phyloP scores from a whole-genome alignment of 1,139 yeast genomes.

The Lodderomyces margitis region DNA sequence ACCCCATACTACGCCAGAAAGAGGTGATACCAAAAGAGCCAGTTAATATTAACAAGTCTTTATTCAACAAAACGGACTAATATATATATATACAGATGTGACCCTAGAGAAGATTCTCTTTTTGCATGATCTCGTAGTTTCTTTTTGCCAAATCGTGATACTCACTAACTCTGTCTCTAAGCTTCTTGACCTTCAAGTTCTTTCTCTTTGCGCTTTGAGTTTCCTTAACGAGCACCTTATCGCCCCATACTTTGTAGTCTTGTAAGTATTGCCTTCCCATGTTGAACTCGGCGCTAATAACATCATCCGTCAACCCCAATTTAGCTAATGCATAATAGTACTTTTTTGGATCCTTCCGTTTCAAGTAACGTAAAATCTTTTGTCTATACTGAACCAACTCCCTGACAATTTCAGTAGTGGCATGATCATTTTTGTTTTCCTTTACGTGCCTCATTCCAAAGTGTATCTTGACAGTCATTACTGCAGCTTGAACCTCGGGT shows the following conservation, averaged over 20 bases:
- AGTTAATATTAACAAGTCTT: slow-evolving; percentile 2
- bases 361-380: slow-evolving; percentile 74
- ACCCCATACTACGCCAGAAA: slow-evolving; percentile 3
- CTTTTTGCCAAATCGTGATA: slow-evolving; percentile 43
- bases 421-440: slow-evolving; percentile 69
- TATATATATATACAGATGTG: slow-evolving; percentile 4
- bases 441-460: slow-evolving; percentile 75
- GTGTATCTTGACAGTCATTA: slow-evolving; percentile 77
- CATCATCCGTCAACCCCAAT: slow-evolving; percentile 81
- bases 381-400: slow-evolving; percentile 89
- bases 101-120: slow-evolving; percentile 1
- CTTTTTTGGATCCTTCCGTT: slow-evolving; percentile 71
- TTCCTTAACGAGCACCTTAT: slow-evolving; percentile 44
- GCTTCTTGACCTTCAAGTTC: slow-evolving; percentile 31
- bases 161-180: slow-evolving; percentile 41
- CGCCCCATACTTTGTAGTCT: slow-evolving; percentile 82
- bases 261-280: slow-evolving; percentile 84
- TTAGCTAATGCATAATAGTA: slow-evolving; percentile 86
- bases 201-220: slow-evolving; percentile 33
- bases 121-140: slow-evolving; percentile 26
- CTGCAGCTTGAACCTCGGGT: slow-evolving; percentile 94
- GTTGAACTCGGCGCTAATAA: slow-evolving; percentile 75
- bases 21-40: not conserved
- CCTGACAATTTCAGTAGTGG: slow-evolving; percentile 67
- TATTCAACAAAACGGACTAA: not conserved